phyloP scores from a whole-genome alignment of 2,329 filamentous ascomycete species.

The Aureobasidium sp. region DNA sequence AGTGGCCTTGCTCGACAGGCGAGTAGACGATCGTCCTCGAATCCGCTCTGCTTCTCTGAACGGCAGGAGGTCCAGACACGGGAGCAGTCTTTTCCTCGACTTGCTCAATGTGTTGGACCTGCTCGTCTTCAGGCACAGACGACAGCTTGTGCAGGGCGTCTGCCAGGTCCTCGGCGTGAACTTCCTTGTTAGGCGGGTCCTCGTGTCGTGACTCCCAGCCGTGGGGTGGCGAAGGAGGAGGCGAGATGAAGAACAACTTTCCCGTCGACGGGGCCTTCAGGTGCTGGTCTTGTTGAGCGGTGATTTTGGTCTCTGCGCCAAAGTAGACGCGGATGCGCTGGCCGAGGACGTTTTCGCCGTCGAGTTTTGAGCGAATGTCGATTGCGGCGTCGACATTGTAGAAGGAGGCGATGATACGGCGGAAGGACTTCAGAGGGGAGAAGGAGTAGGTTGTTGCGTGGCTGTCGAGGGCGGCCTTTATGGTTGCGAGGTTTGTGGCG shows the following conservation, averaged over 20 bases:
- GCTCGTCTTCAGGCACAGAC: slow-evolving; percentile 2
- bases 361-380: slow-evolving; percentile 61
- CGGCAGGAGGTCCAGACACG: not conserved
- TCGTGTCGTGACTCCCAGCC: slow-evolving; percentile 57
- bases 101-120: not conserved
- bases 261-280: slow-evolving; percentile 48
- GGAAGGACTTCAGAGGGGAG: slow-evolving; percentile 73
- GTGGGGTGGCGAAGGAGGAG: slow-evolving; percentile 54
- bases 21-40: slow-evolving; percentile 55
- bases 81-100: not conserved
- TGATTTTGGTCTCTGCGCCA: slow-evolving; percentile 42
- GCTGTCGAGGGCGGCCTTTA: slow-evolving; percentile 60
- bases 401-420: slow-evolving; percentile 73
- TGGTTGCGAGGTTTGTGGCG: slow-evolving; percentile 62
- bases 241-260: slow-evolving; percentile 58
- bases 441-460: slow-evolving; percentile 69
- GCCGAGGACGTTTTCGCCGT: slow-evolving; percentile 65
- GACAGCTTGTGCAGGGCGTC: slow-evolving; percentile 44
- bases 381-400: slow-evolving; percentile 61
- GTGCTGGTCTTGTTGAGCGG: slow-evolving; percentile 33
- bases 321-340: slow-evolving; percentile 59
- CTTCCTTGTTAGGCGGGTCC: slow-evolving; percentile 56
- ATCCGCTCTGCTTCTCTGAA: slow-evolving; percentile 31
- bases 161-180: slow-evolving; percentile 54
- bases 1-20: slow-evolving; percentile 52